Base-by-base conservation (phyloP, 148 eudicot genomes). In the Heliosperma pusillum region DNA sequence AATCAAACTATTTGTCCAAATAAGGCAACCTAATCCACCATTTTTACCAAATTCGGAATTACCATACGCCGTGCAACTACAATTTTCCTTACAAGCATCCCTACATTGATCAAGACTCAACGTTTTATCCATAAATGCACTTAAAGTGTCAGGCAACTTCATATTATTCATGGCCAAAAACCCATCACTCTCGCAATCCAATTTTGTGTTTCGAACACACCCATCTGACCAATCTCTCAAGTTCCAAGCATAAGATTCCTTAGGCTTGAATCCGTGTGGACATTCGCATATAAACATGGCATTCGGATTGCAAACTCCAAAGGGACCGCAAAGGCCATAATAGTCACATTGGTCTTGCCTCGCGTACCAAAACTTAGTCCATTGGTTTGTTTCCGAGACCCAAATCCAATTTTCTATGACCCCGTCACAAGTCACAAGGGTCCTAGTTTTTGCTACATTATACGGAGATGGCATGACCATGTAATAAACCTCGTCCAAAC, bases 401-500 rank as follows among this genome's bases (percentile, higher is more conserved):
- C 85, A 82, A 1, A 59, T 66, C 16, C 36, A 74, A 30, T 73
- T 70, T 59, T 82, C 72, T 60, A 85, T n/a, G 4, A 62, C 16
- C n/a, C 86, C 86, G 20, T 47, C 71, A 10, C 16, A 29, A 55
- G 71, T 77, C 52, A 84, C 42, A 7, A 60, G 55, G 27, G 50
- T 36, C 53, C 82, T 72, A 3, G 82, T 11, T 4, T 70, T 15
- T 7, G 57, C 16, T 5, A 1, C n/a, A 1, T 19, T 19, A 21
- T 60, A 4, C 0, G 40, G 52, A 0, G 27, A 65, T 63, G 80
- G 21, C 3, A 65, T 30, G 47, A 82, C 85, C 3, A 77, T 74
- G 59, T 88, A 86, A 22, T 74, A 76, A 4, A 77, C 84, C 72
- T 82, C 87, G 3, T 82, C 68, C 0, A 22, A 2, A 25, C 82